Conservation (phyloP, 768 basidiomycete species). For the Rhodosporidiobolus odoratus region DNA sequence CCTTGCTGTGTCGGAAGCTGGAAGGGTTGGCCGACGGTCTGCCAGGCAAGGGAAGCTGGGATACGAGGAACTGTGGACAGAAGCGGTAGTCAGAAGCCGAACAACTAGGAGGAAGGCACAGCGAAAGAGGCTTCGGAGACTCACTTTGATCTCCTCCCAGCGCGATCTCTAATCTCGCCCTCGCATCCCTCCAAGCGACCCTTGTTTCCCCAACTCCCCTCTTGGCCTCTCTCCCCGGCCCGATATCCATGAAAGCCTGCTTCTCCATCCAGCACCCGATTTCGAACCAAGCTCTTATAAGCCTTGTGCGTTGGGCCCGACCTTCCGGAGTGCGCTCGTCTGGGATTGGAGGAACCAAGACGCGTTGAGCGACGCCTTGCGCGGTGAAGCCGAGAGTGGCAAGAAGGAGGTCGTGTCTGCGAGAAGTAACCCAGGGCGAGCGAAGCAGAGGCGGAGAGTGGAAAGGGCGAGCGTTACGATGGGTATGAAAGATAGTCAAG, state of each 20-base stretch:
- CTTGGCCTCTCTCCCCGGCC: not conserved
- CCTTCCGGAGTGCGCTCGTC: not conserved
- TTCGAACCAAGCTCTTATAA: conserved; percentile 31
- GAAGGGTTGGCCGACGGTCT: not conserved
- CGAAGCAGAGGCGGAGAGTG: not conserved
- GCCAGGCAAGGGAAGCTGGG: not conserved
- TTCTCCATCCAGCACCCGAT: conserved; percentile 14
- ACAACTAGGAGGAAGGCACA: not conserved
- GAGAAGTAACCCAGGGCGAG: not conserved
- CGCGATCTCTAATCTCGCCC: not conserved
- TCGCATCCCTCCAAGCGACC: not conserved
- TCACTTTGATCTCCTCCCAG: conserved; percentile 20
- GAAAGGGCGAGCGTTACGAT: not conserved
- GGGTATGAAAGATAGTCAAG: not conserved
- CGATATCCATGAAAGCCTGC: not conserved
- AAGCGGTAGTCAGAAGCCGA: not conserved
- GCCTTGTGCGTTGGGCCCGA: not conserved
- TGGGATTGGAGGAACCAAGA: not conserved
- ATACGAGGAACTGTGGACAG: not conserved
- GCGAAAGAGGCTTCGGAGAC: not conserved
- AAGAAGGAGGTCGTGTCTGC: conserved; percentile 23
- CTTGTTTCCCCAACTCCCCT: not conserved
- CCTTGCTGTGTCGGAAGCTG: not conserved
- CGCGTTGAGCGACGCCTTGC: not conserved
- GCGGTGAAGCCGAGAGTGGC: conserved; percentile 21